Conservation (phyloP, 106 monocot species). For the Amphibolis antarctica region DNA sequence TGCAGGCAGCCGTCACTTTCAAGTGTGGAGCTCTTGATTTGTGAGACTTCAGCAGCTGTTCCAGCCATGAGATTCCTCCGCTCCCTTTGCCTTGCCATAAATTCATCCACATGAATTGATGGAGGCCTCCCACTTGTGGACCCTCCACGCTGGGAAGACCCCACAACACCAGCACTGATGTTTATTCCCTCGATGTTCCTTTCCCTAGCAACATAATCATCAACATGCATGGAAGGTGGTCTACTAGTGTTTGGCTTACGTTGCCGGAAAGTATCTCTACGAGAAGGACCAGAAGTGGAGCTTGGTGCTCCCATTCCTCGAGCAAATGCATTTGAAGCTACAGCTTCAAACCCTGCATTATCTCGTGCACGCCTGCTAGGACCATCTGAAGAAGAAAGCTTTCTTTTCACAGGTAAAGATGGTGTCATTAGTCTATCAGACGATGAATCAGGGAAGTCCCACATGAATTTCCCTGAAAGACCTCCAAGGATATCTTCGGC, state of each 20-base stretch:
- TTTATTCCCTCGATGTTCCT: constrained; percentile 75
- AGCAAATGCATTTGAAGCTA: constrained; percentile 44
- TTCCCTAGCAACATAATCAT: constrained; percentile 98
- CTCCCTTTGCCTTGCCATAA: constrained; percentile 93
- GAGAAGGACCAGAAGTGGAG: constrained; percentile 46
- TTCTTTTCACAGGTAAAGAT: constrained; percentile 45
- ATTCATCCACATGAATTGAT: constrained; percentile 99
- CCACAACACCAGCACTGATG: constrained; percentile 41
- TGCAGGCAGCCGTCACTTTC: constrained; percentile 20
- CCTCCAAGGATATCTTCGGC: constrained; percentile 13
- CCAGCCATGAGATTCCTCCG: constrained; percentile 52
- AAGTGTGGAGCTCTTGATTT: constrained; percentile 26
- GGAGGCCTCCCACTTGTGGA: constrained; percentile 82
- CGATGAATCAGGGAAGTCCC: constrained; percentile 78
- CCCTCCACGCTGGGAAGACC: constrained; percentile 58
- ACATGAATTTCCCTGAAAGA: constrained; percentile 55
- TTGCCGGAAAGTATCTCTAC: constrained; percentile 92
- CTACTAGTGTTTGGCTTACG: constrained; percentile 97
- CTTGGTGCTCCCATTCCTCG: constrained; percentile 28
- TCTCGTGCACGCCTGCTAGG: constrained; percentile 55
- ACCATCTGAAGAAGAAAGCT: constrained; percentile 42
- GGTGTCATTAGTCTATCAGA: constrained; percentile 37
- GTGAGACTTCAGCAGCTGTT: constrained; percentile 36
- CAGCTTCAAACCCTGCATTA: constrained; percentile 35
- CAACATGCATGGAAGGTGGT: constrained; percentile 99